A percentile compares a stretch with the other conserved stretches of the same genome.
Conservation (phyloP, 2,329 filamentous ascomycete genomes). For the Hypomyces rosellus region DNA sequence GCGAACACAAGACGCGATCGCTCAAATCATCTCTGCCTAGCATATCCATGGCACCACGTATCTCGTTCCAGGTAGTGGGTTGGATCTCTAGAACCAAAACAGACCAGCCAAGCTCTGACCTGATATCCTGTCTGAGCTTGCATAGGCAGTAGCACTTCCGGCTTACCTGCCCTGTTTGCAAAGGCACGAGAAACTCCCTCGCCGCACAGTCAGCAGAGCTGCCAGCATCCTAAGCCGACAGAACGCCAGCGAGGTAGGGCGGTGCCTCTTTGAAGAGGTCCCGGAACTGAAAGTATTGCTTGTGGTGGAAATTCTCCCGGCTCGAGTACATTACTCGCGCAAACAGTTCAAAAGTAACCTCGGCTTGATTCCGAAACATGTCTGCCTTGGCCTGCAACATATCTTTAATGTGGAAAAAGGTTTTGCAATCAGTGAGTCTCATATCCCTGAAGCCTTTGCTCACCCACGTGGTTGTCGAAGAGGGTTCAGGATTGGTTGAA, state of each 20-base stretch:
- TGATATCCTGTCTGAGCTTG: conserved; percentile 17
- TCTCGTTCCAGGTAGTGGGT: conserved; percentile 24
- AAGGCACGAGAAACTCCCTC: conserved; percentile 14
- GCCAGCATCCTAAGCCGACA: conserved; percentile 23
- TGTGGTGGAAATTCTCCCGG: conserved; percentile 41
- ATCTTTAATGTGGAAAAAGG: conserved; percentile 59
- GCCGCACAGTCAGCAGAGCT: conserved; percentile 21
- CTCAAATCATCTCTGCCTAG: conserved; percentile 25
- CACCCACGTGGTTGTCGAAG: neutral
- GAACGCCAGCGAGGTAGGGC: conserved; percentile 38
- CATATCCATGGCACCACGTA: conserved; percentile 17
- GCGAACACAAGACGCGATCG: neutral
- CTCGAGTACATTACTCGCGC: conserved; percentile 53
- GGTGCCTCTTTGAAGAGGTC: conserved; percentile 55
- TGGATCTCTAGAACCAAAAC: conserved; percentile 22
- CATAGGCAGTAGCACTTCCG: conserved; percentile 29
- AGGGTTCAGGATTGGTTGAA: neutral
- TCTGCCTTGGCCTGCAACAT: conserved; percentile 42
- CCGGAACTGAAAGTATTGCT: conserved; percentile 58
- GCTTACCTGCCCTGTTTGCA: conserved; percentile 9
- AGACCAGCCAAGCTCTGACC: conserved; percentile 19
- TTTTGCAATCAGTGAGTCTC: conserved; percentile 21
- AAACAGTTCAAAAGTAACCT: conserved; percentile 54
- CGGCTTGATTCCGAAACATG: conserved; percentile 26
- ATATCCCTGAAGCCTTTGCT: conserved; percentile 1